These are phyloP conservation scores for Hyaloscypha bicolor DNA, from an alignment of 495 filamentous ascomycete species.

Conservation along the genomic window DNA sequence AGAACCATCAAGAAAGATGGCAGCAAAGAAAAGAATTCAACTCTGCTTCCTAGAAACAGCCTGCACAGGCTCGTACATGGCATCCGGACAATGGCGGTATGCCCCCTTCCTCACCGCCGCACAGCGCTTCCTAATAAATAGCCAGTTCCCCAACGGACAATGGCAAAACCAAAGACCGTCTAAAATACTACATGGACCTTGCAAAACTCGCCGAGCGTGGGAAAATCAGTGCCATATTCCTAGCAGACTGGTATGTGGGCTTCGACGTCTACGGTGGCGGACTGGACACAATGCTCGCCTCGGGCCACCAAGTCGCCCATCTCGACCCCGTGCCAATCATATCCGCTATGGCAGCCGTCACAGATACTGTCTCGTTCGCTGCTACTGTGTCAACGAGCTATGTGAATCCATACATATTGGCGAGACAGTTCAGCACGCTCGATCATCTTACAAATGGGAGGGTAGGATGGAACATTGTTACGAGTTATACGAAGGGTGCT, in stretches of 20 bases:
- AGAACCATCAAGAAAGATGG: background rate
- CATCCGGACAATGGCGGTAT: conserved; percentile 11
- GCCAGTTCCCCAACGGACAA: conserved; percentile 32
- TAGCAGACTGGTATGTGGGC: conserved; percentile 6
- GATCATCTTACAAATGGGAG: conserved; percentile 8
- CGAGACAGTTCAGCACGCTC: conserved; percentile 2
- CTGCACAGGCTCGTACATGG: conserved; percentile 13
- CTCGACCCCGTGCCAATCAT: conserved; percentile 2
- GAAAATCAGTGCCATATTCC: conserved; percentile 5
- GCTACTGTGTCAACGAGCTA: background rate
- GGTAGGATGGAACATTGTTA: conserved; percentile 53
- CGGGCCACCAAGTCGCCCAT: background rate
- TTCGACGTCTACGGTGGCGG: conserved; percentile 10
- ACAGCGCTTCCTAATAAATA: conserved; percentile 41
- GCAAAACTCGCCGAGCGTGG: conserved; percentile 8
- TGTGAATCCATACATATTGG: conserved; percentile 3
- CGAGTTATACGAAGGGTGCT: background rate
- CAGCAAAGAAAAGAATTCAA: conserved; percentile 13
- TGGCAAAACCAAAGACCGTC: conserved; percentile 8
- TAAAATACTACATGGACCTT: background rate
- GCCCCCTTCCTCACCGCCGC: conserved; percentile 2
- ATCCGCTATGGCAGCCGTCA: conserved; percentile 7
- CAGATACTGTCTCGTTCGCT: background rate
- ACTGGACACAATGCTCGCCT: background rate
- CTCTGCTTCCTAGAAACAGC: conserved; percentile 15